Base-by-base conservation (phyloP, 2,329 filamentous ascomycete genomes). In the Coniochaeta sp. region DNA sequence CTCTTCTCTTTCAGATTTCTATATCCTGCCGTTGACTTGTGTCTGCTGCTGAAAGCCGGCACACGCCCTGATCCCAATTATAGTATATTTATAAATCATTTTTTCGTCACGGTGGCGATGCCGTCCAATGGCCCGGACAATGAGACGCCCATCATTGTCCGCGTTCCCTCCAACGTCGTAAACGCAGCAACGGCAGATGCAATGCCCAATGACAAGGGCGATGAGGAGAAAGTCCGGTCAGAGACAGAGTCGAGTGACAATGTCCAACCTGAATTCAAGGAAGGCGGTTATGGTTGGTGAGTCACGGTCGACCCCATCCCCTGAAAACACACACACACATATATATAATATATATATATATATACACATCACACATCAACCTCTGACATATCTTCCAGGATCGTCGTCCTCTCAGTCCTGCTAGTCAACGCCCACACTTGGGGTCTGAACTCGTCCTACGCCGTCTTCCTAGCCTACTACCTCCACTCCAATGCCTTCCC, bases 381-480 rank as follows among this genome's bases (percentile, higher is more conserved):
- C 26, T 19, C 58, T 62, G 43, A 64, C 43, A 19, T 22, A 14
- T 26, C 9, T 58, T n/a, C 5, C 58, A 78, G 76, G 77, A 78
- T 85, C 24, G 84, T 85, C 59, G 80, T 84, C n/a, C 67, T 75
- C 2, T 79, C 77, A 43, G 75, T 80, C 63, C 78, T 81, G 58
- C 71, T 84, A 63, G 80, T 89, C 61, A 89, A 89, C 68, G 84
- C 80, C 8, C 88, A 91, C 68, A 90, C 88, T 1, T 91, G 89
- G 89, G 89, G 89, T 8, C 75, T 91, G 62, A 91, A 91, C 70
- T 85, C 82, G 78, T 80, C 82, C 1, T 89, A 82, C 63, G 72
- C 76, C 55, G 80, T 85, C 38, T 86, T 85, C 65, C 75, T 85
- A 5, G 82, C 82, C 5, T 78, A 84, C 65, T 84, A 84, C 62